Evolutionary conservation across 148 eudicot species (phyloP), one percentile per base, ranked within the genome.

Genomic region (Diospyros kaki): DNA sequence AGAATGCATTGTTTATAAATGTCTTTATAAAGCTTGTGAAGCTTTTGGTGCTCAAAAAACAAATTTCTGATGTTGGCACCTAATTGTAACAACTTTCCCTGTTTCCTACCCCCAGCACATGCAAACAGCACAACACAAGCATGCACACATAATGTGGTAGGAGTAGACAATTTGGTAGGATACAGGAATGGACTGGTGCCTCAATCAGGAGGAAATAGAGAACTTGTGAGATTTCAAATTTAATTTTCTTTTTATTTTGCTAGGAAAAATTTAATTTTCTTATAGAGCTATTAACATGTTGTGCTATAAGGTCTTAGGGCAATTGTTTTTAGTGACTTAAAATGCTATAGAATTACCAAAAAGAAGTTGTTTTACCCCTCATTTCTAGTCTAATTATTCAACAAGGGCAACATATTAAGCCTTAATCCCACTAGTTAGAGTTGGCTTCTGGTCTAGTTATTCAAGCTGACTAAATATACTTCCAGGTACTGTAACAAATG

Each of bases 401-500:
- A 28, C 28, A 28, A 28, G 28, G 28, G 28, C 28, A 28, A 28
- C 28, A 28, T 28, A 28, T 28, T 28, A 28, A 28, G 28, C 28
- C 28, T 28, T 28, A 28, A 28, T 8, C 52, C 52, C 52, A 18
- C 65, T 18, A 28, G 13, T n/a, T 54, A 13, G 28, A 28, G 28
- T 28, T 28, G 28, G 28, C 28, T 28, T 28, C 28, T 28, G 28
- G 15, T 42, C 64, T 9, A 39, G 8, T 42, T 39, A 59, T 45
- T n/a, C 18, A 56, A 2, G 39, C 64, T 71, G 58, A 58, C 58
- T 71, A 71, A 44, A 55, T 59, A 50, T 65, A 6, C 46, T 77
- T 84, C 58, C 87, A 95, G 98, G 82, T 95, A 95, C 81, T 95
- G 98, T 82, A 74, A 80, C 45, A 89, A 95, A 77, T 95, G 98